Percentiles rank a stretch among this genome's conserved stretches.
Conservation (phyloP, 75 land plant genomes). For the Adiantum capillusveneris region DNA sequence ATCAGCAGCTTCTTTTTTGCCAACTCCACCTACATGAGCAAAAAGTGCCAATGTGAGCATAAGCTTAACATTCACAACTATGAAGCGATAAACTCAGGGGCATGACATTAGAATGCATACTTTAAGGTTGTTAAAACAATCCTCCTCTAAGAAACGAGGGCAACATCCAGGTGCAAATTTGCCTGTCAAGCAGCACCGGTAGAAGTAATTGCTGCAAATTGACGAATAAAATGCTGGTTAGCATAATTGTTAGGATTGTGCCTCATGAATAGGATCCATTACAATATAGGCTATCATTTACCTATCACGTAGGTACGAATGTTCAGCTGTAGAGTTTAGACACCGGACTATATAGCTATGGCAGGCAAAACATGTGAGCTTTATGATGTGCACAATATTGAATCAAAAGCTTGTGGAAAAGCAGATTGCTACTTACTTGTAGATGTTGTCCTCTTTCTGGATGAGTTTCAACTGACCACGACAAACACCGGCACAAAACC, state of each 20-base stretch:
- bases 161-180: constrained; percentile 32
- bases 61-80: no score
- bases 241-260: no score
- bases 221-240: not conserved
- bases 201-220: constrained; percentile 31
- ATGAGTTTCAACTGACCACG: constrained; percentile 34
- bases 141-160: constrained; percentile 33
- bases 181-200: constrained; percentile 39
- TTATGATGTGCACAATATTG: not conserved
- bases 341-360: constrained; percentile 33
- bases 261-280: no score
- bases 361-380: not conserved
- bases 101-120: not conserved
- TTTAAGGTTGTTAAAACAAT: constrained; percentile 23
- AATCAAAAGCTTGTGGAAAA: not conserved
- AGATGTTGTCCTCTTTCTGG: constrained; percentile 33
- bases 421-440: constrained; percentile 29
- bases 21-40: constrained; percentile 20
- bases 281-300: constrained; percentile 1
- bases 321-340: constrained; percentile 36
- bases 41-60: not conserved
- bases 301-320: constrained; percentile 34
- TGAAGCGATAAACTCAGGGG: no score
- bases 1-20: constrained; percentile 30
- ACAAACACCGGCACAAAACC: constrained; percentile 46